Conservation (phyloP, 805 yeast species). For the Wickerhamiella azyma region DNA sequence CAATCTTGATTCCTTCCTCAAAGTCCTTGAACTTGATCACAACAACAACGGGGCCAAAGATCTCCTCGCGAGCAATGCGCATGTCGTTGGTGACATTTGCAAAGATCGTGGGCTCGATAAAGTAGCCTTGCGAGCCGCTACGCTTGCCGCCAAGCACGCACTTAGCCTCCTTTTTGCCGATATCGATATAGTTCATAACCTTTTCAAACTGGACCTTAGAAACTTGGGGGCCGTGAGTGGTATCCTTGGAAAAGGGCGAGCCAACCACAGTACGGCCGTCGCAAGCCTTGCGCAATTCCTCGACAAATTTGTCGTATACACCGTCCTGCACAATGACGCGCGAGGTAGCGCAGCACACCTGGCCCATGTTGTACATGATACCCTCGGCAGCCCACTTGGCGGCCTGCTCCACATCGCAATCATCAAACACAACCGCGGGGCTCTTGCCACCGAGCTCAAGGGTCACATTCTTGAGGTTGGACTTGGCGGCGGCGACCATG, state of each 20-base stretch:
- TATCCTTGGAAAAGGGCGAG: constrained; percentile 60
- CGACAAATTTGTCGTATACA: constrained; percentile 61
- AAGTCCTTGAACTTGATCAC: constrained; percentile 51
- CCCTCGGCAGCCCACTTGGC: constrained; percentile 62
- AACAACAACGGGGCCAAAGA: constrained; percentile 76
- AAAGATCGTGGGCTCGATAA: constrained; percentile 62
- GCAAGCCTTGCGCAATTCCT: constrained; percentile 28
- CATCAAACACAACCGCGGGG: constrained; percentile 76
- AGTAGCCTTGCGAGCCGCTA: constrained; percentile 44
- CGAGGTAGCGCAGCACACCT: constrained; percentile 90
- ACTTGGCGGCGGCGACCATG: constrained; percentile 53
- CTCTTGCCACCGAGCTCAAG: constrained; percentile 95
- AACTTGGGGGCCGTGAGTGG: constrained; percentile 84
- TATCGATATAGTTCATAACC: constrained; percentile 58
- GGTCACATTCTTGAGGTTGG: constrained; percentile 71
- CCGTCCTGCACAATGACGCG: constrained; percentile 78
- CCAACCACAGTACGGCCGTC: constrained; percentile 34
- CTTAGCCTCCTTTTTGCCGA: constrained; percentile 66
- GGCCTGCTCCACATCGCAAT: constrained; percentile 67
- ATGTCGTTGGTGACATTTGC: constrained; percentile 52
- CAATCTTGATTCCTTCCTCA: constrained; percentile 52
- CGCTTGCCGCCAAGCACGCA: constrained; percentile 65
- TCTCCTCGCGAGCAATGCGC: constrained; percentile 64
- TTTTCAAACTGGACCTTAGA: constrained; percentile 61
- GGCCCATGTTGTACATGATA: constrained; percentile 87